phyloP scores from a whole-genome alignment of 2,329 filamentous ascomycete species.

The Blastomyces parvus region DNA sequence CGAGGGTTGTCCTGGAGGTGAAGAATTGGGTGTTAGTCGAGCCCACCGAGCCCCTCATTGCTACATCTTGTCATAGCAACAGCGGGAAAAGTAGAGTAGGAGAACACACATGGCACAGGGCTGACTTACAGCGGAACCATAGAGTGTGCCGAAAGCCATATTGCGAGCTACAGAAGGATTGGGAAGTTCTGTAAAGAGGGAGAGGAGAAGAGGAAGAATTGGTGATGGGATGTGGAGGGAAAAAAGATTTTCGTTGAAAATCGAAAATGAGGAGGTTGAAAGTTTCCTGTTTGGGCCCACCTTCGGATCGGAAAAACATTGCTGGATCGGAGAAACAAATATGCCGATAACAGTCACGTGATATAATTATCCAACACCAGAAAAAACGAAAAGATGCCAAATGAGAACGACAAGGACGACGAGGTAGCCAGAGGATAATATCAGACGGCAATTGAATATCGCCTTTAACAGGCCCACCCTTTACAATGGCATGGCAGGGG shows the following conservation, averaged over 20 bases:
- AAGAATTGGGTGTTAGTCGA: constrained; percentile 23
- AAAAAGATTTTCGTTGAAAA: constrained; percentile 7
- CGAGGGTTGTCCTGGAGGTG: constrained; percentile 68
- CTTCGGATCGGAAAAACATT: not conserved
- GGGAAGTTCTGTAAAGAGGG: constrained; percentile 6
- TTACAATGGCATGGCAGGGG: constrained; percentile 31
- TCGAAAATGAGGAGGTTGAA: constrained; percentile 11
- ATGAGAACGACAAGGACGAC: not conserved
- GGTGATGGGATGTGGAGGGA: constrained; percentile 12
- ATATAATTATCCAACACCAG: constrained; percentile 4
- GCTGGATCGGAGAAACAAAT: no score
- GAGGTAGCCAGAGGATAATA: not conserved
- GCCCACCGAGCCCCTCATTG: constrained; percentile 6
- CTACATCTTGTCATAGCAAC: not conserved
- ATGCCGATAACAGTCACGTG: not conserved
- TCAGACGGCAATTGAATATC: not conserved
- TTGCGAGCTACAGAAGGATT: constrained; percentile 35
- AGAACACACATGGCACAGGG: not conserved
- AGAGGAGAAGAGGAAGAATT: constrained; percentile 8
- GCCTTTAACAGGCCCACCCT: not conserved
- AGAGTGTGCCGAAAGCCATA: constrained; percentile 98
- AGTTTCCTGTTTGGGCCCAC: constrained; percentile 14
- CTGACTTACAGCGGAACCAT: constrained; percentile 64
- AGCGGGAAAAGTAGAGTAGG: not conserved
- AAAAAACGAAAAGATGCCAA: constrained; percentile 8